Conservation (phyloP, 2,329 filamentous ascomycete species). For the Lojkania enalia region DNA sequence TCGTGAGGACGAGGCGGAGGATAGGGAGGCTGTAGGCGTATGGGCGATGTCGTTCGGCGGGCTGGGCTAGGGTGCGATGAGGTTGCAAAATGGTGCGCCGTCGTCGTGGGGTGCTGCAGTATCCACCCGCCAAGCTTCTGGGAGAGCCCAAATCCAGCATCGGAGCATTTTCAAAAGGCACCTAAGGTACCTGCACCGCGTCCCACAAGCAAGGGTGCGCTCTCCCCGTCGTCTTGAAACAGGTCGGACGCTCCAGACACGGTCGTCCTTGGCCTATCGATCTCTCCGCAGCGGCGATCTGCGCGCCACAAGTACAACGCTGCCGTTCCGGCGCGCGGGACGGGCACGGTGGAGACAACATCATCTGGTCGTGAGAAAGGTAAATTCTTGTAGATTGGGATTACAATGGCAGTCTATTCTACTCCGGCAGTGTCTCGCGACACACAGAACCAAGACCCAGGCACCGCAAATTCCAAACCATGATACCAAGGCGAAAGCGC, state of each 20-base stretch:
- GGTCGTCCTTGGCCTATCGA: slow-evolving; percentile 21
- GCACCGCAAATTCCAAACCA: slow-evolving; percentile 32
- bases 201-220: slow-evolving; percentile 43
- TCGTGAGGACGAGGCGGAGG: slow-evolving; percentile 4
- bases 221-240: slow-evolving; percentile 22
- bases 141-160: slow-evolving; percentile 19
- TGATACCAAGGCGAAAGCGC: slow-evolving; percentile 26
- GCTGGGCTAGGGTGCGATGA: slow-evolving; percentile 22
- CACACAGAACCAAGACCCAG: slow-evolving; percentile 37
- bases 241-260: slow-evolving; percentile 24
- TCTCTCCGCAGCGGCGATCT: slow-evolving; percentile 25
- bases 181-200: slow-evolving; percentile 19
- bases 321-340: slow-evolving; percentile 15
- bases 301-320: slow-evolving; percentile 34
- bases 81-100: slow-evolving; percentile 25
- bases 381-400: slow-evolving; percentile 36
- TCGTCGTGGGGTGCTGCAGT: slow-evolving; percentile 28
- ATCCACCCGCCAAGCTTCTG: slow-evolving; percentile 36
- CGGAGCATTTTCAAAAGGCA: slow-evolving; percentile 28
- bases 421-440: slow-evolving; percentile 36
- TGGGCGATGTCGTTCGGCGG: slow-evolving; percentile 8
- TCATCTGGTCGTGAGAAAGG: slow-evolving; percentile 8
- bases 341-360: slow-evolving; percentile 14
- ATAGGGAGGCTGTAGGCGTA: slow-evolving; percentile 14
- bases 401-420: slow-evolving; percentile 40